Base-by-base conservation (phyloP, 1,284 basidiomycete species). In the Malassezia vespertilionis region DNA sequence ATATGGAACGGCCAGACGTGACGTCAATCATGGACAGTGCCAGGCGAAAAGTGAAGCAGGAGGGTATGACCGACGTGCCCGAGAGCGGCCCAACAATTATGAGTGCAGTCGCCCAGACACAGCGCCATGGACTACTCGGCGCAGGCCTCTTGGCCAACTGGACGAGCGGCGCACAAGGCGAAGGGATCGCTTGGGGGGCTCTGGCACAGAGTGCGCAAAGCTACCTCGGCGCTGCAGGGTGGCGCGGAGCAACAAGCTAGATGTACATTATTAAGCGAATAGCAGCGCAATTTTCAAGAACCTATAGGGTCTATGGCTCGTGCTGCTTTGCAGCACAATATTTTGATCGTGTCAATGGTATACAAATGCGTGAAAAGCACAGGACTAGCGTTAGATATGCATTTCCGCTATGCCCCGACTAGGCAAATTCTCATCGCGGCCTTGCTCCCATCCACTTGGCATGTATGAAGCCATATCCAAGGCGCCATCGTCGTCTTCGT, bases 1-100 rank as follows among this genome's bases (percentile, higher is more conserved):
- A 97, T 72, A 75, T 96, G 45, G 90, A 96, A 72, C 80, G 86
- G 30, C 79, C 82, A 1, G 80, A 81, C 10, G 84, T 84, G n/a
- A 82, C 75, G 58, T 87, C 93, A 45, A 82, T 93, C 40, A 93
- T 96, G 85, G 91, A 96, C 26, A 86, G 82, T 48, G 78, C 95
- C 52, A 85, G 83, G 71, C 79, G 88, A 41, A 96, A 91, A 70
- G 85, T 88, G 17, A 87, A 67, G 51, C 56, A 57, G 34, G 67
- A 69, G 46, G 55, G 53, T 4, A 40, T 70, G 45, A 52, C 61
- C 30, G 64, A 69, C 15, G 52, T 67, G 15, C 63, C 65, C 1
- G 52, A 58, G 41, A 53, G 53, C 9, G 56, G 58, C 11, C 48
- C 60, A 17, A 68, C 60, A 6, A 61, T 66, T 30, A 61, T 66